A percentile compares a stretch with the other conserved stretches of the same genome.
Evolutionary conservation across 495 filamentous ascomycete species (phyloP).

Genomic region (Neurospora cerealis): DNA sequence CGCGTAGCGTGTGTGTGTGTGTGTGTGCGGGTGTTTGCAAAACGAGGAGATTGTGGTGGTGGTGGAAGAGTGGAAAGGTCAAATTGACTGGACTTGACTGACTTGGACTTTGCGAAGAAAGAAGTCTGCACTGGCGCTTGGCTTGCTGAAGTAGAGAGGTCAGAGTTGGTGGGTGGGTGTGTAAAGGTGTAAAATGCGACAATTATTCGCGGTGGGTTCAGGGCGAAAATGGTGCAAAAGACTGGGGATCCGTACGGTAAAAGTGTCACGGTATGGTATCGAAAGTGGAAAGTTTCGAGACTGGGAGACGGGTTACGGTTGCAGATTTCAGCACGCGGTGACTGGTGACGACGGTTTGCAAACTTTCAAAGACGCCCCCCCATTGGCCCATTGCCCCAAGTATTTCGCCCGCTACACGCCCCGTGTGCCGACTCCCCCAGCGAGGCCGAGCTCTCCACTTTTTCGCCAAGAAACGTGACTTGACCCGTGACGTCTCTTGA

Average conservation of each 20-base stretch:
- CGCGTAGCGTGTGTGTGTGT: neutral
- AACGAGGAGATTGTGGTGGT: neutral
- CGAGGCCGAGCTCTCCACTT: conserved; percentile 14
- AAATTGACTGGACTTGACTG: neutral
- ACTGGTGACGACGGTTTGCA: neutral
- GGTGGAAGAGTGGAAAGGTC: neutral
- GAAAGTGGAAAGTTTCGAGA: neutral
- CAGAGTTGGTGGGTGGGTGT: neutral
- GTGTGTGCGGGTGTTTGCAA: neutral
- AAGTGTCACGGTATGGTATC: neutral
- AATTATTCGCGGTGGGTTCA: neutral
- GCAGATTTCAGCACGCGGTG: neutral
- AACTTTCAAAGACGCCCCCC: neutral
- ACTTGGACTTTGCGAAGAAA: neutral
- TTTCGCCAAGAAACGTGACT: conserved; percentile 14
- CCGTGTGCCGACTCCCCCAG: neutral
- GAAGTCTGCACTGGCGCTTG: neutral
- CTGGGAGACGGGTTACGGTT: neutral
- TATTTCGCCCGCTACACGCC: neutral
- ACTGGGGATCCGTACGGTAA: neutral
- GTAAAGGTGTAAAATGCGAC: neutral
- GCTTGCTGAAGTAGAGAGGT: neutral
- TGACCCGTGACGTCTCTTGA: conserved; percentile 12
- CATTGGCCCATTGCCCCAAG: neutral
- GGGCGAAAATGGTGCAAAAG: neutral